These are phyloP conservation scores for Monosporascus sp. DNA, from an alignment of 2,329 filamentous ascomycete genomes.

Conservation along the genomic window DNA sequence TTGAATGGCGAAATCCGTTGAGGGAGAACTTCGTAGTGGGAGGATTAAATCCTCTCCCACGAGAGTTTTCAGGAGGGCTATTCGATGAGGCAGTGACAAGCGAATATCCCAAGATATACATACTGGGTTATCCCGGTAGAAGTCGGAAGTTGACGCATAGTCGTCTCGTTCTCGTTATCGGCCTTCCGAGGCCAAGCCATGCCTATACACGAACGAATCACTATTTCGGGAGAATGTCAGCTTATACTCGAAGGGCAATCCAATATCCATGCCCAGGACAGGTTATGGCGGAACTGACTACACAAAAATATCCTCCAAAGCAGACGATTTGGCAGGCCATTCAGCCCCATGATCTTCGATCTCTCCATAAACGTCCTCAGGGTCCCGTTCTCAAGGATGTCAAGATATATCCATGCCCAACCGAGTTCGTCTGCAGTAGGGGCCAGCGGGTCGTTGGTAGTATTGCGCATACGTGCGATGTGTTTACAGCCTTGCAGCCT, in stretches of 20 bases:
- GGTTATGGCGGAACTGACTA: constrained; percentile 1
- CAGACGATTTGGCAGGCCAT: constrained; percentile 5
- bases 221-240: background rate
- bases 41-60: no score
- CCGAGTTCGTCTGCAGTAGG: background rate
- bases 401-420: constrained; percentile 8
- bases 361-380: constrained; percentile 4
- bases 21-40: no score
- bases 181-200: constrained; percentile 3
- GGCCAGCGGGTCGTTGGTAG: constrained; percentile 1
- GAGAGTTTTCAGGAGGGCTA: no score
- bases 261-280: no score
- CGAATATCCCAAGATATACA: background rate
- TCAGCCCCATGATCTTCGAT: background rate
- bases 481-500: constrained; percentile 1
- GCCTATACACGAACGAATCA: constrained; percentile 7
- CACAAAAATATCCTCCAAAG: constrained; percentile 7
- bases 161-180: constrained; percentile 4
- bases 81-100: background rate
- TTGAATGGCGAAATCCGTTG: no score
- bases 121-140: constrained; percentile 6
- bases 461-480: background rate
- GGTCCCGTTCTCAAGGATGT: constrained; percentile 7
- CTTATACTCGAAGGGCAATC: no score
- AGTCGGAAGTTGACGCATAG: background rate